A percentile compares a stretch with the other conserved stretches of the same genome.
Conservation (phyloP, 2,329 filamentous ascomycete species). For the Monilinia laxa region DNA sequence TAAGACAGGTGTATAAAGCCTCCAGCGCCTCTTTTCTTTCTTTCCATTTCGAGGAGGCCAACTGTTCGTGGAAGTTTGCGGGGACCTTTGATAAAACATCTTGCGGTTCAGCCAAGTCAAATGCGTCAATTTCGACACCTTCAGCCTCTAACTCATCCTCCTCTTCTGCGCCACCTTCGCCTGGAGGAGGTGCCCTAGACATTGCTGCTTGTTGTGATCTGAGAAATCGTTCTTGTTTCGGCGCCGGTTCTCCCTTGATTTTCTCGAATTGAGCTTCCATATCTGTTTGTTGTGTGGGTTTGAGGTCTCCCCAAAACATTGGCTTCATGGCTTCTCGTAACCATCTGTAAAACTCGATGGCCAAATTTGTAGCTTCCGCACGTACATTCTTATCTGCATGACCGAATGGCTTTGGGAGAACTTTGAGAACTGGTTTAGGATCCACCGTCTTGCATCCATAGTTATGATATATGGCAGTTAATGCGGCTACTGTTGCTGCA, state of each 20-base stretch:
- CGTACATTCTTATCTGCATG: constrained; percentile 98
- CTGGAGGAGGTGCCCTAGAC: constrained; percentile 64
- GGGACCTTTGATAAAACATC: constrained; percentile 82
- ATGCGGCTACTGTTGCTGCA: constrained; percentile 68
- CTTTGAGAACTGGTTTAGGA: constrained; percentile 86
- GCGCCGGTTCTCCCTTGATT: constrained; percentile 79
- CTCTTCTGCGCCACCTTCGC: constrained; percentile 57
- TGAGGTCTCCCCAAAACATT: constrained; percentile 93
- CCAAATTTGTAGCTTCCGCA: constrained; percentile 85
- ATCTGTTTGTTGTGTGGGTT: constrained; percentile 92
- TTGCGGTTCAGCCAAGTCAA: constrained; percentile 81
- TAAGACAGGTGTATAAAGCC: constrained; percentile 70
- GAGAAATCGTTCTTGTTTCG: constrained; percentile 87
- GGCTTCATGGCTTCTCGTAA: constrained; percentile 97
- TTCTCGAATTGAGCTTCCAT: constrained; percentile 93
- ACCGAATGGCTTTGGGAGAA: constrained; percentile 84
- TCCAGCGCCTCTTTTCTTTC: constrained; percentile 94
- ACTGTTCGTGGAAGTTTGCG: constrained; percentile 75
- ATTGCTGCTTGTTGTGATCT: constrained; percentile 85
- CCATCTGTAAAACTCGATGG: constrained; percentile 96
- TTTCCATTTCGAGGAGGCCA: constrained; percentile 96
- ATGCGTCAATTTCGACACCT: constrained; percentile 70
- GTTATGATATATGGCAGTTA: constrained; percentile 85
- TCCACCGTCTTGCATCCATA: constrained; percentile 94
- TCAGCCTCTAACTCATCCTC: constrained; percentile 58